Conservation (phyloP, 768 basidiomycete species). For the Tulasnella sp. region DNA sequence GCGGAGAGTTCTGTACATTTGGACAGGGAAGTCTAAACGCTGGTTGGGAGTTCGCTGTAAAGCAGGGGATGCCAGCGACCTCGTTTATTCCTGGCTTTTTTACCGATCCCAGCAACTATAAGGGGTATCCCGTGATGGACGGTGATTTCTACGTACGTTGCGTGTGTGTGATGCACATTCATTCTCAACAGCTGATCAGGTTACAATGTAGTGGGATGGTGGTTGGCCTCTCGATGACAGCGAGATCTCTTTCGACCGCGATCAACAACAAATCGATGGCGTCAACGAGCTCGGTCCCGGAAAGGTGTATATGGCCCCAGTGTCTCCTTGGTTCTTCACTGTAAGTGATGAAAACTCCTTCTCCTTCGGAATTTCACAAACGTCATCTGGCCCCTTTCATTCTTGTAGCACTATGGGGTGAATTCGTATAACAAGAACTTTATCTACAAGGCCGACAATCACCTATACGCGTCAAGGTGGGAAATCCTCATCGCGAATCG, state of each 20-base stretch:
- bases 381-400: neutral
- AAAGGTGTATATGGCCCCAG: slow-evolving; percentile 39
- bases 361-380: neutral
- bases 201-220: slow-evolving; percentile 50
- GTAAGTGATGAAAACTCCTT: slow-evolving; percentile 7
- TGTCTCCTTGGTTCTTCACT: slow-evolving; percentile 71
- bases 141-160: slow-evolving; percentile 18
- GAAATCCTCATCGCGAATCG: slow-evolving; percentile 27
- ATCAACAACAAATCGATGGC: slow-evolving; percentile 27
- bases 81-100: slow-evolving; percentile 27
- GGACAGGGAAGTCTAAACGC: slow-evolving; percentile 40
- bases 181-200: no score
- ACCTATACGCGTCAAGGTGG: slow-evolving; percentile 27
- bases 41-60: slow-evolving; percentile 50
- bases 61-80: slow-evolving; percentile 24
- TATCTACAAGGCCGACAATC: slow-evolving; percentile 24
- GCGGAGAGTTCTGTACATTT: slow-evolving; percentile 58
- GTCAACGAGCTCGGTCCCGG: slow-evolving; percentile 7
- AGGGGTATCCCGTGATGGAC: slow-evolving; percentile 12
- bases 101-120: slow-evolving; percentile 20
- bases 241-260: slow-evolving; percentile 36
- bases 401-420: slow-evolving; percentile 43
- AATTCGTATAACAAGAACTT: slow-evolving; percentile 62
- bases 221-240: slow-evolving; percentile 52
- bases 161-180: no score